Base-by-base conservation (phyloP, 208 protist genomes). In the Strigomonas culicis region DNA sequence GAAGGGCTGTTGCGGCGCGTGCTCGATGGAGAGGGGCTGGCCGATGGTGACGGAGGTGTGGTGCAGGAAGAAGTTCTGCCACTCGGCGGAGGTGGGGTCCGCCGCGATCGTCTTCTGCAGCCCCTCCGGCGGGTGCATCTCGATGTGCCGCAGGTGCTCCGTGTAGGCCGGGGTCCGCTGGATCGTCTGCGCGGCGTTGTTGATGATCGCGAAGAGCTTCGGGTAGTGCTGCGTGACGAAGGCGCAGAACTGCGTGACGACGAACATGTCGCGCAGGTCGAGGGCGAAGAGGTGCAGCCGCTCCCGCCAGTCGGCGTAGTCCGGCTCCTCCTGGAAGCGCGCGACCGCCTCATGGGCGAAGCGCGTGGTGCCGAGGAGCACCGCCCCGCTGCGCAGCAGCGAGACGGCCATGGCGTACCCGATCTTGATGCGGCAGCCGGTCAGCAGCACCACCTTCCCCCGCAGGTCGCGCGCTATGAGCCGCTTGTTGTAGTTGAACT, bases 111-210 rank as follows among this genome's bases (percentile, higher is more conserved):
- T 70, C 10, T 78, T 55, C 19, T 69, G 85, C 46, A 97, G 63
- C 10, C 66, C 70, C 8, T 44, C 47, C 1, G 76, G 66, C 2
- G 86, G 80, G 50, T 76, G 47, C 60, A 75, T 44, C 73, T 97
- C 93, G 21, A 93, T 77, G 32, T 59, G 49, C 39, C 85, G 78
- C 7, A 98, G 72, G 68, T 92, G 78, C 49, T 72, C 77, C 41
- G 97, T 98, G 80, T 97, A 98, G 41, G 81, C 68, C 41, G 95
- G 79, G 25, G 97, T 98, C 21, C 94, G 84, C 7, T 94, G 79
- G 27, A 99, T 95, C 11, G 97, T 99, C 82, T 99, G 97, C n/a
- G 94, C 94, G 0, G 98, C 98, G 72, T 99, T 99, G 88, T 99
- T 98, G 69, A 99, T 92, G 55, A 99, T 90, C 44, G 94, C 92